Conservation (phyloP, 176 grass and related monocot genomes). For the Oryza meyeriana region DNA sequence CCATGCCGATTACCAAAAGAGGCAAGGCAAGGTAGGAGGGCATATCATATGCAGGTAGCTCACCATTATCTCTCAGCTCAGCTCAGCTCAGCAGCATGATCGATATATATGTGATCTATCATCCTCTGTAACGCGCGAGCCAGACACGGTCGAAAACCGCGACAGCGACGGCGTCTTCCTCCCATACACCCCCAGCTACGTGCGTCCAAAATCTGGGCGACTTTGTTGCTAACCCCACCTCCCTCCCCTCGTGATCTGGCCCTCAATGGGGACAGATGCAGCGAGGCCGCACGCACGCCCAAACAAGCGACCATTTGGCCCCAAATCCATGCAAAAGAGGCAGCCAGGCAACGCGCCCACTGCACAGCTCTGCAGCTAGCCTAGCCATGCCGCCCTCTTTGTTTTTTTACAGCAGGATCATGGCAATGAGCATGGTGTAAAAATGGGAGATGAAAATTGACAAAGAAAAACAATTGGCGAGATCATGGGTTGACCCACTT, state of each 20-base stretch:
- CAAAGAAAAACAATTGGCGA: neutral
- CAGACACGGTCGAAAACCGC: slow-evolving; percentile 20
- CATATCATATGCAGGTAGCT: neutral
- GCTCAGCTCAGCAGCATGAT: neutral
- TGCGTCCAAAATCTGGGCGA: slow-evolving; percentile 58
- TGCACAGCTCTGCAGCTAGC: slow-evolving; percentile 12
- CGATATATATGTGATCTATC: too few relatives aligned
- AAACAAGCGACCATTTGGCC: slow-evolving; percentile 49
- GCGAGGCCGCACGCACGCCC: slow-evolving; percentile 42
- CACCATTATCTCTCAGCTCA: neutral
- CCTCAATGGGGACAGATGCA: slow-evolving; percentile 36
- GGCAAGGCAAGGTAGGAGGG: slow-evolving; percentile 10
- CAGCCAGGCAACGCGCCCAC: slow-evolving; percentile 33
- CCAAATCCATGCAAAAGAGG: slow-evolving; percentile 15
- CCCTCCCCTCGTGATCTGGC: slow-evolving; percentile 54
- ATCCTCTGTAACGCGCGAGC: neutral
- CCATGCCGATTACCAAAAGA: slow-evolving; percentile 25
- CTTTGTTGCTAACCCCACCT: slow-evolving; percentile 37
- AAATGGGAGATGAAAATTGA: neutral
- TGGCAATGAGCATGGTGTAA: neutral
- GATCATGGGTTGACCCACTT: slow-evolving; percentile 36
- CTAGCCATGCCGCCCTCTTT: neutral
- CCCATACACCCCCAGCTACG: slow-evolving; percentile 42
- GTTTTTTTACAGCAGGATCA: slow-evolving; percentile 29
- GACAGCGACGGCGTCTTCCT: slow-evolving; percentile 36